These are phyloP conservation scores for Amesomyces nigricolor DNA, from an alignment of 2,329 filamentous ascomycete genomes.

Conservation along the genomic window DNA sequence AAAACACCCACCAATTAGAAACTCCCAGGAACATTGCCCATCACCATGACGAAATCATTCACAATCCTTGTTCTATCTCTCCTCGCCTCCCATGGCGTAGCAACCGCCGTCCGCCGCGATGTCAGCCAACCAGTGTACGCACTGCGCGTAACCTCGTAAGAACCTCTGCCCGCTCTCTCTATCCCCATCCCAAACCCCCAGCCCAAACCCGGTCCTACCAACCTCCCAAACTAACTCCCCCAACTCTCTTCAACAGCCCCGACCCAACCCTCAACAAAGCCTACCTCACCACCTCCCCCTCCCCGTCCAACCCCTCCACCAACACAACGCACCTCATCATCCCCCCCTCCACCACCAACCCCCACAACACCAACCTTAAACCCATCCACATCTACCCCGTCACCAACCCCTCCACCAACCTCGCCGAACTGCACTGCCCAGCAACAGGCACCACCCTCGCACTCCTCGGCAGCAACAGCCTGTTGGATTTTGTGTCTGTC, in stretches of 20 bases:
- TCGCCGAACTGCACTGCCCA: conserved; percentile 34
- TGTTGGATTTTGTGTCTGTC: conserved; percentile 32
- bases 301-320: conserved; percentile 11
- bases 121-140: conserved; percentile 19
- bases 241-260: neutral
- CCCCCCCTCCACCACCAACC: conserved; percentile 24
- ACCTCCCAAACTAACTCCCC: no score
- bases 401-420: conserved; percentile 26
- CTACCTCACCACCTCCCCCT: conserved; percentile 27
- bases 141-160: conserved; percentile 26
- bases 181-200: no score
- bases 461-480: conserved; percentile 32
- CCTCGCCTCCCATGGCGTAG: conserved; percentile 18
- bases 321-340: conserved; percentile 32
- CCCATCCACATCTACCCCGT: conserved; percentile 30
- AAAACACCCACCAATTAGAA: neutral
- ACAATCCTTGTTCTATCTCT: conserved; percentile 18
- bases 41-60: conserved; percentile 24
- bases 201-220: no score
- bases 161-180: no score
- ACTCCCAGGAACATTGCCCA: neutral
- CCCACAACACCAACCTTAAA: neutral
- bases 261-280: neutral
- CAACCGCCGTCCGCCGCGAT: conserved; percentile 17
- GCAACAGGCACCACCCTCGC: conserved; percentile 31